phyloP scores from a whole-genome alignment of 257 asterid species.

The Salvia hispanica region DNA sequence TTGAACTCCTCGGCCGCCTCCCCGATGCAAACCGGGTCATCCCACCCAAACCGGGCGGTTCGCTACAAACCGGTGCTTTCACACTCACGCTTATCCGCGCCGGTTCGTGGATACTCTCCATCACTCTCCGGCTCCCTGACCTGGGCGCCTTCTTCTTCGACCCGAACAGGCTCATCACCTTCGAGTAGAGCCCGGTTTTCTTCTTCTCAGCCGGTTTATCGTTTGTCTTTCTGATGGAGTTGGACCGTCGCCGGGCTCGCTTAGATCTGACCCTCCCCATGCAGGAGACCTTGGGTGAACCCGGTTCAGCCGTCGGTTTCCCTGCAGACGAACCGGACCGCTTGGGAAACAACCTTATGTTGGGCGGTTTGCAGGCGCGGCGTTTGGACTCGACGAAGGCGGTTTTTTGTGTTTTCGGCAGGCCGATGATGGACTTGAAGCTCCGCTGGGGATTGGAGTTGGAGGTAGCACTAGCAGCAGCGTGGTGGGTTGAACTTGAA shows the following conservation, averaged over 20 bases:
- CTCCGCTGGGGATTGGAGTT: constrained; percentile 57
- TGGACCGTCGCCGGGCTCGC: constrained; percentile 63
- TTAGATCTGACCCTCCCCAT: constrained; percentile 92
- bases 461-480: constrained; percentile 36
- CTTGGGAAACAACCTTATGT: constrained; percentile 61
- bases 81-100: constrained; percentile 43
- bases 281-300: constrained; percentile 93
- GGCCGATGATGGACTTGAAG: constrained; percentile 64
- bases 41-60: constrained; percentile 69
- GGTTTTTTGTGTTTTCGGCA: constrained; percentile 73
- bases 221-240: constrained; percentile 32
- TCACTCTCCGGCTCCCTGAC: constrained; percentile 38
- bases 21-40: constrained; percentile 71
- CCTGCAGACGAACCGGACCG: constrained; percentile 44
- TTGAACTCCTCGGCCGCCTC: constrained; percentile 60
- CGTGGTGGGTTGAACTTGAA: constrained; percentile 32
- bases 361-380: constrained; percentile 48
- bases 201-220: constrained; percentile 40
- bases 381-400: constrained; percentile 51
- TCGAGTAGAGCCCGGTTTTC: constrained; percentile 54
- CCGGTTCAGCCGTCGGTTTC: constrained; percentile 64
- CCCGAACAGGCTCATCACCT: constrained; percentile 53
- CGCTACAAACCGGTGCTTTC: constrained; percentile 31
- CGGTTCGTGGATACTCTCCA: constrained; percentile 33
- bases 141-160: constrained; percentile 35